These are phyloP conservation scores for Aspergillus biplanus DNA, from an alignment of 495 filamentous ascomycete species.

Conservation along the genomic window DNA sequence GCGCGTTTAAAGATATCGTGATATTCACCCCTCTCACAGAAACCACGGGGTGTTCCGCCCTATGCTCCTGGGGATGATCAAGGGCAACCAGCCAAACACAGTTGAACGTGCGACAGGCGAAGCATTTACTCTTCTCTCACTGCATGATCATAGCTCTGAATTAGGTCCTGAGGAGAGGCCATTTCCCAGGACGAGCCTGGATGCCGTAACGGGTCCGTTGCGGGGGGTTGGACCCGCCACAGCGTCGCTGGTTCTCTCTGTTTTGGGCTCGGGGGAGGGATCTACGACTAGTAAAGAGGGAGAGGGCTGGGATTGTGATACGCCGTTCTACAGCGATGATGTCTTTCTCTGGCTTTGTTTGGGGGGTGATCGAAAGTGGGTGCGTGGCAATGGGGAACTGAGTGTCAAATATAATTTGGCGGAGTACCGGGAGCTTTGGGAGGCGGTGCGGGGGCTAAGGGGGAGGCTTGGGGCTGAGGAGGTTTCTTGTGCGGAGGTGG, in stretches of 20 bases:
- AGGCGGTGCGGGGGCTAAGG: conserved; percentile 46
- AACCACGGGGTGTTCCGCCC: conserved; percentile 74
- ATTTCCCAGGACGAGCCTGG: conserved; percentile 51
- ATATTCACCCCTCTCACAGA: conserved; percentile 24
- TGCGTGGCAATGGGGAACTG: conserved; percentile 44
- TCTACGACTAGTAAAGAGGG: conserved; percentile 29
- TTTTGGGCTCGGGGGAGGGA: conserved; percentile 37
- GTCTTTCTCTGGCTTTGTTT: conserved; percentile 67
- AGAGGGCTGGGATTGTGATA: conserved; percentile 35
- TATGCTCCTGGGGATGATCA: conserved; percentile 64
- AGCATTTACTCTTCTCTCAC: conserved; percentile 43
- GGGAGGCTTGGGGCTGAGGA: conserved; percentile 43
- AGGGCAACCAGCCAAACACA: conserved; percentile 54
- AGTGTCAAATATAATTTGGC: conserved; percentile 66
- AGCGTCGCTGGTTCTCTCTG: conserved; percentile 69
- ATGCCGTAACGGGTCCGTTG: conserved; percentile 53
- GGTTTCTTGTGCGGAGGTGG: conserved; percentile 61
- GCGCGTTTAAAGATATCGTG: conserved; percentile 9
- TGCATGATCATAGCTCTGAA: not conserved
- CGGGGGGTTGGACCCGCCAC: conserved; percentile 75
- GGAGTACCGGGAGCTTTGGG: conserved; percentile 62
- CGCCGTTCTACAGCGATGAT: conserved; percentile 81
- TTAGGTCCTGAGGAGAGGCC: not conserved
- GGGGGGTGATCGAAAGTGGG: conserved; percentile 35
- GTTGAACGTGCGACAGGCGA: conserved; percentile 49